Conservation (phyloP, 2,329 filamentous ascomycete species). For the Beauveria rudraprayagi region DNA sequence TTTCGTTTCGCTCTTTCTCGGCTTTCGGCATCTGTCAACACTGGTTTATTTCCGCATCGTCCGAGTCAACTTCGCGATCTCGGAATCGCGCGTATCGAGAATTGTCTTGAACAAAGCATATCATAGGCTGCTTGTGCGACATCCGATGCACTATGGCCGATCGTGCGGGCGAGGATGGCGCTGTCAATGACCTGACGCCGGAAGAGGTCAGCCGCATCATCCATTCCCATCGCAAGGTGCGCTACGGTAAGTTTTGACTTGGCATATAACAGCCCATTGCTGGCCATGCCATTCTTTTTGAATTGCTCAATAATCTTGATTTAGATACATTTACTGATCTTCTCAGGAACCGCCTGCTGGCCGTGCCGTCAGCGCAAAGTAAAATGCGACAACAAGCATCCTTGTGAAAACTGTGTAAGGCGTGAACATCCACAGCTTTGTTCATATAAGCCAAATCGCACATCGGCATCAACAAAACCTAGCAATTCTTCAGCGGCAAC, state of each 20-base stretch:
- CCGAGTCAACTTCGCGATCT: slow-evolving; percentile 16
- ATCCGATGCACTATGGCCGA: slow-evolving; percentile 32
- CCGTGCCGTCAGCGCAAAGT: slow-evolving; percentile 61
- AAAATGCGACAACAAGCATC: slow-evolving; percentile 61
- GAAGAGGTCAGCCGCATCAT: slow-evolving; percentile 62
- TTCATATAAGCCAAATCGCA: slow-evolving; percentile 57
- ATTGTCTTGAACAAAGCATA: not conserved
- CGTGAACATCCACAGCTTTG: slow-evolving; percentile 56
- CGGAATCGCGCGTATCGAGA: slow-evolving; percentile 14
- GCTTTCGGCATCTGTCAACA: slow-evolving; percentile 29
- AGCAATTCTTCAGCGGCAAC: slow-evolving; percentile 23
- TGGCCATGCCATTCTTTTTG: not conserved
- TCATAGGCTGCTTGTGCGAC: not conserved
- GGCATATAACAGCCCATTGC: not conserved
- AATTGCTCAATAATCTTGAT: not conserved
- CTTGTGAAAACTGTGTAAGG: slow-evolving; percentile 61
- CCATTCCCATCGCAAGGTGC: slow-evolving; percentile 60
- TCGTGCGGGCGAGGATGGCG: slow-evolving; percentile 35
- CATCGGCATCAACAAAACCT: slow-evolving; percentile 26
- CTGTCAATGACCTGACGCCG: slow-evolving; percentile 50
- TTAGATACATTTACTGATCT: not conserved
- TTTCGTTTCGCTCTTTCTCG: slow-evolving; percentile 19
- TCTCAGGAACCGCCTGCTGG: slow-evolving; percentile 54
- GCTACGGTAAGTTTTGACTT: slow-evolving; percentile 47
- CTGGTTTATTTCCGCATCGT: slow-evolving; percentile 16